Evolutionary conservation across 2,329 filamentous ascomycete species (phyloP), one percentile per base, ranked within the genome.

Genomic region (Fusarium albosuccineum): DNA sequence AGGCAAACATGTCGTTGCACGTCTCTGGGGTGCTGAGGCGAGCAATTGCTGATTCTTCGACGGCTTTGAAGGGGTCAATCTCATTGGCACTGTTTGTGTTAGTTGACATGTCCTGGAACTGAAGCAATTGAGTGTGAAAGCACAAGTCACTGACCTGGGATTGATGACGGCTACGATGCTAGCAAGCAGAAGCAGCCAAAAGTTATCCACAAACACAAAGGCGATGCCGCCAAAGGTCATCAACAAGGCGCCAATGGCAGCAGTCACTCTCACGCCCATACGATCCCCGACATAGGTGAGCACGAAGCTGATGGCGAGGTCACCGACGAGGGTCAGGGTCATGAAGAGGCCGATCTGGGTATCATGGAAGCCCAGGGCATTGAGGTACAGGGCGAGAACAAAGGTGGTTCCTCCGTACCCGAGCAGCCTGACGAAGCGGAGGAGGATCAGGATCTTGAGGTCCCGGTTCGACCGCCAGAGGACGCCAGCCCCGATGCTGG

Each of bases 21-120:
- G 66, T 71, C 6, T 71, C 60, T 5, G 60, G 27, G 1, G 60
- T 70, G 48, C 68, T 71, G 0, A 71, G 58, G 0, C 64, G 69
- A 5, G 69, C 68, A 10, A 71, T 64, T 0, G 68, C 68, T 3
- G 66, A 69, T 30, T 71, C 69, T 9, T 71, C 69, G n/a, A 71
- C 61, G 2, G 66, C 60, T 9, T 71, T 70, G 61, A 71, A 71
- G 4, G 69, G 68, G 36, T 71, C 69, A n/a, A 71, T 71, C 34
- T 71, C 68, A 9, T 71, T 71, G 30, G 68, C 68, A 30, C 69
- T 71, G 3, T 1, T 27, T 8, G 8, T 9, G 16, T 55, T 30
- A 61, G 46, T 7, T 30, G 8, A 1, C 1, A 5, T 5, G 2
- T 16, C 6, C 6, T 5, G 2, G 5, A 11, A 30, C 3, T 14